Conservation (phyloP, 1,139 yeast species). For the Yamadazyma friedrichii region DNA sequence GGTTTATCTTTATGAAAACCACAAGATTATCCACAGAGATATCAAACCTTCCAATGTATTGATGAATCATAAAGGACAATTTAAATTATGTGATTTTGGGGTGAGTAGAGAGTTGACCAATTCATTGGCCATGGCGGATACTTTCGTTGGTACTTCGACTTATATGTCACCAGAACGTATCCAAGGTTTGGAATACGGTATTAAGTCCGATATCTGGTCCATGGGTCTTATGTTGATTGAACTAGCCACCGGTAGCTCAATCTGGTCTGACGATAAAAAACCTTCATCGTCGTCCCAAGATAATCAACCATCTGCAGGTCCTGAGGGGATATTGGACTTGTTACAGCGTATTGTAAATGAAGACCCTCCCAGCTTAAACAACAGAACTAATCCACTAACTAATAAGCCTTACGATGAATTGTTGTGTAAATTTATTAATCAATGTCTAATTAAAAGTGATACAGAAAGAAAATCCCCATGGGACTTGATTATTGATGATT, state of each 20-base stretch:
- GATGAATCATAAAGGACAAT: slow-evolving; percentile 74
- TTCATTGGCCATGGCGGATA: slow-evolving; percentile 82
- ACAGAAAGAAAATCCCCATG: slow-evolving; percentile 60
- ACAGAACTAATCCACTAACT: slow-evolving; percentile 26
- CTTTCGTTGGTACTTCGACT: slow-evolving; percentile 96
- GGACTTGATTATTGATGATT: slow-evolving; percentile 45
- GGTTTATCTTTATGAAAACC: slow-evolving; percentile 73
- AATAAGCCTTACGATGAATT: slow-evolving; percentile 31
- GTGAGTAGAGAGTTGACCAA: slow-evolving; percentile 88
- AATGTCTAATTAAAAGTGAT: slow-evolving; percentile 68
- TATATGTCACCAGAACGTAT: slow-evolving; percentile 98
- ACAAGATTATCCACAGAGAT: slow-evolving; percentile 88
- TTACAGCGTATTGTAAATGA: slow-evolving; percentile 92
- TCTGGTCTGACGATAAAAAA: slow-evolving; percentile 36
- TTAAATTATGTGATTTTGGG: slow-evolving; percentile 90
- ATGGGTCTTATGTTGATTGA: slow-evolving; percentile 88
- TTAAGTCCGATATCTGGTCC: slow-evolving; percentile 96
- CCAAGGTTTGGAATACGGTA: slow-evolving; percentile 89
- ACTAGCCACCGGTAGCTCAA: slow-evolving; percentile 72
- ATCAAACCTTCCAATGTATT: slow-evolving; percentile 76
- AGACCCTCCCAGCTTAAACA: slow-evolving; percentile 69
- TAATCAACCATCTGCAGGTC: slow-evolving; percentile 35
- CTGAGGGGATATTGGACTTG: slow-evolving; percentile 86
- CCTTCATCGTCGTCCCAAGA: slow-evolving; percentile 10
- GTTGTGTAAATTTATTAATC: slow-evolving; percentile 63